These are phyloP conservation scores for Madurella fahalii DNA, from an alignment of 2,329 filamentous ascomycete species.

Conservation along the genomic window DNA sequence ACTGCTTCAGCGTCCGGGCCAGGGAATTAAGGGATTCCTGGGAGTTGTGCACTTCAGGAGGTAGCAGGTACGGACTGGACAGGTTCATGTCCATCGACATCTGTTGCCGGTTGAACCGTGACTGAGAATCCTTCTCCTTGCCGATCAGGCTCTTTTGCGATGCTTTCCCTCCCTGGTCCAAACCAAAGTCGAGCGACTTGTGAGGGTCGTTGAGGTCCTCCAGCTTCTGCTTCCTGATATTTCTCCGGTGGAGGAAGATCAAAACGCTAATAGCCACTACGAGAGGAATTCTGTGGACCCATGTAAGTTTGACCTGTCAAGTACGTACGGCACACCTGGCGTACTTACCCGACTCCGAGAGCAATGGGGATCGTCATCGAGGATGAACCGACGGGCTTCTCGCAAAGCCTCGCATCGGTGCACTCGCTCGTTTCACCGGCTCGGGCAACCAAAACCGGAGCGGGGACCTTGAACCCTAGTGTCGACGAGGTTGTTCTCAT, in stretches of 20 bases:
- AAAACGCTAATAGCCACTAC: conserved; percentile 62
- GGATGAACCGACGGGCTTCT: conserved; percentile 54
- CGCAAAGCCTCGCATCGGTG: conserved; percentile 45
- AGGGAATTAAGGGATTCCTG: conserved; percentile 83
- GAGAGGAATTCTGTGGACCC: conserved; percentile 64
- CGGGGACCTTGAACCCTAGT: conserved; percentile 17
- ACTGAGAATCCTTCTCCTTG: conserved; percentile 50
- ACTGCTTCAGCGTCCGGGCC: conserved; percentile 66
- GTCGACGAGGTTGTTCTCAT: conserved; percentile 13
- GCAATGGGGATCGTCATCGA: conserved; percentile 60
- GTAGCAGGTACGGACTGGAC: conserved; percentile 87
- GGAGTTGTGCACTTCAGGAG: conserved; percentile 72
- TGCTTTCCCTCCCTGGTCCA: conserved; percentile 52
- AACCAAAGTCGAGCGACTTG: conserved; percentile 87
- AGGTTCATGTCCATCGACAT: conserved; percentile 71
- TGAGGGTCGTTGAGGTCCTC: conserved; percentile 87
- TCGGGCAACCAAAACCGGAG: conserved; percentile 17
- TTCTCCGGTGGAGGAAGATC: conserved; percentile 73
- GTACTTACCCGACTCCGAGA: conserved; percentile 65
- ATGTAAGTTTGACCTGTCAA: conserved; percentile 19
- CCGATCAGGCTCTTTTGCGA: conserved; percentile 48
- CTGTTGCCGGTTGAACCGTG: conserved; percentile 46
- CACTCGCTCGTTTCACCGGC: conserved; percentile 14
- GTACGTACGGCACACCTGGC: background rate
- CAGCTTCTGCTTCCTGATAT: conserved; percentile 62